Evolutionary conservation across 108 stramenopile species (phyloP).

Genomic region (Bacterosira constricta): DNA sequence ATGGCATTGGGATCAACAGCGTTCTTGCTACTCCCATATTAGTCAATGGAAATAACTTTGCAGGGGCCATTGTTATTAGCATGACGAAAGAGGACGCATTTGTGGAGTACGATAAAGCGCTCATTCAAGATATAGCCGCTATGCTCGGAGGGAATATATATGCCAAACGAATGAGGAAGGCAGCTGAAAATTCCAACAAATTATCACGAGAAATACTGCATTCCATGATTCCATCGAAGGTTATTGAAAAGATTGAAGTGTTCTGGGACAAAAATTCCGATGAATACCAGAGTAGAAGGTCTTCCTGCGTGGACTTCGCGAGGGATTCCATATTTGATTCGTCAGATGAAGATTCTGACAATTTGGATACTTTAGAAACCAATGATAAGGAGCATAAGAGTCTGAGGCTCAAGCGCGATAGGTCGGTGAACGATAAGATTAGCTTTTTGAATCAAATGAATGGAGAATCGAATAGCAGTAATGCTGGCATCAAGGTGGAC

Average conservation of each 20-base stretch:
- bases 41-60: constrained; percentile 27
- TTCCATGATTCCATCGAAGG: constrained; percentile 40
- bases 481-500: constrained; percentile 1
- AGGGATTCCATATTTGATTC: background rate
- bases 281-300: constrained; percentile 9
- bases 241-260: constrained; percentile 28
- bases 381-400: background rate
- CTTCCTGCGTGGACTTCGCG: background rate
- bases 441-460: constrained; percentile 17
- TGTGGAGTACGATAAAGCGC: constrained; percentile 19
- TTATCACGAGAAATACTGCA: constrained; percentile 43
- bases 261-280: constrained; percentile 35
- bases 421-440: background rate
- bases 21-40: constrained; percentile 35
- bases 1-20: constrained; percentile 11
- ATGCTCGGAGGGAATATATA: constrained; percentile 38
- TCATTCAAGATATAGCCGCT: constrained; percentile 34
- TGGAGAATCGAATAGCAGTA: background rate
- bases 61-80: constrained; percentile 9
- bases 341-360: background rate
- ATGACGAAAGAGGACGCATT: constrained; percentile 32
- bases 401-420: background rate
- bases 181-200: constrained; percentile 22
- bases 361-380: background rate
- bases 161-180: constrained; percentile 30